Base-by-base conservation (phyloP, 257 asterid genomes). In the Capsicum baccatum region DNA sequence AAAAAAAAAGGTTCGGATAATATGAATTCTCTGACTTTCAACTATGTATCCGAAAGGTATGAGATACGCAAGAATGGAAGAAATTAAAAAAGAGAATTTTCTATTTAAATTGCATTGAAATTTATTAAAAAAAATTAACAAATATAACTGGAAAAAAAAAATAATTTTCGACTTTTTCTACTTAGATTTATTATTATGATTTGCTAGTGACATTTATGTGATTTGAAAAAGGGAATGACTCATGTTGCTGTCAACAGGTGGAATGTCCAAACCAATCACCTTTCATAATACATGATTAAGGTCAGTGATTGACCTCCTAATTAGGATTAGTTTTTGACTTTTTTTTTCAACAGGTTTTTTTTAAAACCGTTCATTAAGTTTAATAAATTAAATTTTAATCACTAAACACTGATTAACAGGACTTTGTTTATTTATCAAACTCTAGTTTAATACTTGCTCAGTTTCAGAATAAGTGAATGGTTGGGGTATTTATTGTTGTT, bases 291-390 rank as follows among this genome's bases (percentile, higher is more conserved):
- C 81, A 66, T 83, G 79, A 83, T 74, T 67, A 21, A 71, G 86
- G 94, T 88, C 93, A 90, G 85, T 87, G 26, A 69, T 16, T 69
- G 55, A 85, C 81, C 82, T 79, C 81, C 56, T 79, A 84, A 87
- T 87, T 91, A 88, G 81, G 88, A 83, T 89, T 90, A 86, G 82
- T 84, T 83, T 87, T 81, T 93, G 92, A 94, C 97, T 80, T 4
- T 37, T 71, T 68, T 70, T n/a, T 85, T 50, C 55, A 68, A 87
- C 26, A 71, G 50, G 52, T 8, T 82, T 35, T 8, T 50, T 83
- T 60, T 80, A 79, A 86, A 73, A 44, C 79, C 63, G 83, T 59
- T 19, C 59, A 79, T 70, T 83, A 82, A 70, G 63, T 83, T 80
- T 54, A 83, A 74, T 21, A 57, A 52, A 83, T 26, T 2, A 78